Conservation (phyloP, 768 basidiomycete genomes). For the Hygrophoropsis aurantiaca region DNA sequence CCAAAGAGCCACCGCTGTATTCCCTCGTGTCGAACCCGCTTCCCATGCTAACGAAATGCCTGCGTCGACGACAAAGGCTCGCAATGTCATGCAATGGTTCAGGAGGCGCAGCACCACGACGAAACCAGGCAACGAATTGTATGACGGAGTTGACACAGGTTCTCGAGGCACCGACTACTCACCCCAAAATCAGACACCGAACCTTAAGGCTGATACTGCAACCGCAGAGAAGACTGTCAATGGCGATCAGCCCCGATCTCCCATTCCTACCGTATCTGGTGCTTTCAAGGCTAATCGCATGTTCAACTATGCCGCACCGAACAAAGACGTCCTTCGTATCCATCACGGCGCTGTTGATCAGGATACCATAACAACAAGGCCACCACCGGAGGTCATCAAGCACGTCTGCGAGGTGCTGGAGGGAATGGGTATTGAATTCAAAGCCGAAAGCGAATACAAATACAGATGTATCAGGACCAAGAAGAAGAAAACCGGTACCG, state of each 20-base stretch:
- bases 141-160: conserved; percentile 9
- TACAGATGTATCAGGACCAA: conserved; percentile 82
- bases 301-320: conserved; percentile 27
- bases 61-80: conserved; percentile 83
- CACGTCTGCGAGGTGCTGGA: conserved; percentile 79
- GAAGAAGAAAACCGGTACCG: conserved; percentile 55
- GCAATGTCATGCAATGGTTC: conserved; percentile 99
- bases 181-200: conserved; percentile 24
- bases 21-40: conserved; percentile 25
- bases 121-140: conserved; percentile 28
- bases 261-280: conserved; percentile 20
- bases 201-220: conserved; percentile 21
- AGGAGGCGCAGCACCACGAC: conserved; percentile 59
- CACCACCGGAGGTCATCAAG: conserved; percentile 85
- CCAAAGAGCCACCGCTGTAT: conserved; percentile 21
- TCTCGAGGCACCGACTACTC: conserved; percentile 21
- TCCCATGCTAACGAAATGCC: conserved; percentile 43
- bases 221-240: conserved; percentile 4
- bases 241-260: conserved; percentile 21
- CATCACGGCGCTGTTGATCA: conserved; percentile 95
- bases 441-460: conserved; percentile 88
- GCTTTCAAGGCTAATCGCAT: conserved; percentile 41
- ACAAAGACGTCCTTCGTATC: conserved; percentile 62
- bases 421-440: conserved; percentile 88
- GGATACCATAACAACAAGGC: conserved; percentile 78